Percentiles rank a stretch among this genome's conserved stretches.
These are phyloP conservation scores for Curvularia sp. DNA, from an alignment of 2,329 filamentous ascomycete species.

Conservation along the genomic window DNA sequence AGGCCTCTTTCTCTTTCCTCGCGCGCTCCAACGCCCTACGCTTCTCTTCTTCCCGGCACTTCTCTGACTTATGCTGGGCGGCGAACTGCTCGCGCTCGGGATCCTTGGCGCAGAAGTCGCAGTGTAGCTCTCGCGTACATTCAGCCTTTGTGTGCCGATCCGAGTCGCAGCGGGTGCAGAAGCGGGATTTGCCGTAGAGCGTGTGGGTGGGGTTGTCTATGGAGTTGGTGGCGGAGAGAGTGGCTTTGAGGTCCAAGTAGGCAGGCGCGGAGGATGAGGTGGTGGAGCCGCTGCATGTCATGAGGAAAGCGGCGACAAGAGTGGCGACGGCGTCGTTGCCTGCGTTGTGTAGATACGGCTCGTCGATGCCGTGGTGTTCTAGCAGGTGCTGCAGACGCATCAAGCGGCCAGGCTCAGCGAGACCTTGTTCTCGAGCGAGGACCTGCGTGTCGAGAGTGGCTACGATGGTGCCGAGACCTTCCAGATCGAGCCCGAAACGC, in stretches of 20 bases:
- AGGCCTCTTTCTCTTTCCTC: not conserved
- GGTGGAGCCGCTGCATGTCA: not conserved
- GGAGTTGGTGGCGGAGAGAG: not conserved
- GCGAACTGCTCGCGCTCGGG: too few relatives aligned
- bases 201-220: not conserved
- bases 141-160: not conserved
- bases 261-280: not conserved
- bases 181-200: not conserved
- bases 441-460: conserved; percentile 30
- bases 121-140: not conserved
- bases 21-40: not conserved
- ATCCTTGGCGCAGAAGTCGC: not conserved
- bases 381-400: conserved; percentile 15
- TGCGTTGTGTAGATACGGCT: conserved; percentile 23
- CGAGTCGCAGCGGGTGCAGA: conserved; percentile 4
- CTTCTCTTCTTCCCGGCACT: not conserved
- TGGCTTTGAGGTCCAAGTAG: conserved; percentile 2
- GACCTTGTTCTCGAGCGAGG: conserved; percentile 20
- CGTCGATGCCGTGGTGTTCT: conserved; percentile 1
- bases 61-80: not conserved
- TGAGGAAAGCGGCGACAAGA: conserved; percentile 16
- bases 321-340: conserved; percentile 26
- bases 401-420: not conserved
- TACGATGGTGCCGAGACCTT: conserved; percentile 18
- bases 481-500: conserved; percentile 24